A percentile compares a stretch with the other conserved stretches of the same genome.
phyloP scores from a whole-genome alignment of 352 stramenopile genomes.

The Phytophthora melonis region DNA sequence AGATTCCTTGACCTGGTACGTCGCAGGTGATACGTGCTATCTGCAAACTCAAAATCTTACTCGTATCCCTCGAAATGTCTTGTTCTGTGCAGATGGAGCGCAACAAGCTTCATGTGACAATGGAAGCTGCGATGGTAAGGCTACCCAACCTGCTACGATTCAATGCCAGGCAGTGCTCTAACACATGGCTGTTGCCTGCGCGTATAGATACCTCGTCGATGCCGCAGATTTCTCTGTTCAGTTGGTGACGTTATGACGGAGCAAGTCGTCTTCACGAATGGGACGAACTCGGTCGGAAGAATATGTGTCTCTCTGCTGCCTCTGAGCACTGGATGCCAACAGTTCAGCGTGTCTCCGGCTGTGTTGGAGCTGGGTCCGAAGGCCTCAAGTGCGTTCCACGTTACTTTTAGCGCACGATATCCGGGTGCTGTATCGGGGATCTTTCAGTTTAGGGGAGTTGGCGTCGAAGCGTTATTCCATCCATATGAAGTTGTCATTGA shows the following conservation, averaged over 20 bases:
- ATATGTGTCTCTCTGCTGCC: conserved; percentile 84
- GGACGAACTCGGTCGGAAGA: conserved; percentile 56
- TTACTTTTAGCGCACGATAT: conserved; percentile 71
- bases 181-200: conserved; percentile 3
- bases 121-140: conserved; percentile 43
- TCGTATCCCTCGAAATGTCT: conserved; percentile 2
- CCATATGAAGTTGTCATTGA: conserved; percentile 89
- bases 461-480: conserved; percentile 63
- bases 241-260: conserved; percentile 79
- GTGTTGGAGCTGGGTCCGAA: conserved; percentile 77
- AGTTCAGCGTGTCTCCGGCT: conserved; percentile 81
- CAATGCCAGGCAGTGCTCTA: not conserved
- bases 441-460: conserved; percentile 88
- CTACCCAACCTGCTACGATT: not conserved
- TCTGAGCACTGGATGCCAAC: conserved; percentile 85
- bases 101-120: conserved; percentile 36
- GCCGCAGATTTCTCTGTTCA: conserved; percentile 74
- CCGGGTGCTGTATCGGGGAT: conserved; percentile 78
- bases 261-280: conserved; percentile 82
- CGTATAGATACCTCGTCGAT: conserved; percentile 62
- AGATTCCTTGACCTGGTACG: conserved; percentile 33
- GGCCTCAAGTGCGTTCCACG: conserved; percentile 67
- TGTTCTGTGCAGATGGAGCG: conserved; percentile 27
- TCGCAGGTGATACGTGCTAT: not conserved
- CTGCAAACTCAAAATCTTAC: conserved; percentile 1